These are phyloP conservation scores for Paraphaeosphaeria minitans DNA, from an alignment of 2,329 filamentous ascomycete genomes.

Conservation along the genomic window DNA sequence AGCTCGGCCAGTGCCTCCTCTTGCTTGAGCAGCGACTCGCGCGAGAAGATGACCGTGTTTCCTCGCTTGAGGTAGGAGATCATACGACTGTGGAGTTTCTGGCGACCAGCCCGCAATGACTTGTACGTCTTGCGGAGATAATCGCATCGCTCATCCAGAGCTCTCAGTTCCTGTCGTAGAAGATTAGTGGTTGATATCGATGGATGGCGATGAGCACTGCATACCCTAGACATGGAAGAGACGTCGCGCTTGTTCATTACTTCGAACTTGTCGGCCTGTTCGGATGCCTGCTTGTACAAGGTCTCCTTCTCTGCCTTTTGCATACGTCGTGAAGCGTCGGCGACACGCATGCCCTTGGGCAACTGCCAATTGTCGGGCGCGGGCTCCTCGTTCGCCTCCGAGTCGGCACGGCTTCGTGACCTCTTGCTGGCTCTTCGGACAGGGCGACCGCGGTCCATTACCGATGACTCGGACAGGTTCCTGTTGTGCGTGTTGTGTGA, in stretches of 20 bases:
- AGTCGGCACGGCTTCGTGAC: slow-evolving; percentile 38
- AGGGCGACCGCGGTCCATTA: slow-evolving; percentile 48
- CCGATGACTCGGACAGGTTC: slow-evolving; percentile 46
- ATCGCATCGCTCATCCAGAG: slow-evolving; percentile 77
- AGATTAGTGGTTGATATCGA: slow-evolving; percentile 23
- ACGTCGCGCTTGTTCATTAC: slow-evolving; percentile 48
- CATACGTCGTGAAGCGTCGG: slow-evolving; percentile 42
- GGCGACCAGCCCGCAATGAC: slow-evolving; percentile 74
- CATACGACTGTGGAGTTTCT: slow-evolving; percentile 77
- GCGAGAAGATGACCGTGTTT: slow-evolving; percentile 71
- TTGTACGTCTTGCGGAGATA: slow-evolving; percentile 79
- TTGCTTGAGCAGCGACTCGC: slow-evolving; percentile 77
- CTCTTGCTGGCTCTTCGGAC: slow-evolving; percentile 39
- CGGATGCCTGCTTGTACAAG: slow-evolving; percentile 46
- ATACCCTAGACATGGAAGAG: slow-evolving; percentile 64
- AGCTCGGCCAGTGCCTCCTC: slow-evolving; percentile 79
- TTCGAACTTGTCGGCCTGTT: slow-evolving; percentile 49
- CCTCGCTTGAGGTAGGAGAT: slow-evolving; percentile 77
- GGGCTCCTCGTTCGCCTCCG: slow-evolving; percentile 35
- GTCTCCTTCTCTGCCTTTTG: slow-evolving; percentile 42
- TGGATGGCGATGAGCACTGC: slow-evolving; percentile 16
- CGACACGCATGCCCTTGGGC: slow-evolving; percentile 44
- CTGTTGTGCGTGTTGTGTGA: slow-evolving; percentile 33
- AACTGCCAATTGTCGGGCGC: slow-evolving; percentile 43
- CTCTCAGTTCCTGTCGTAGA: slow-evolving; percentile 66